phyloP scores from a whole-genome alignment of 352 stramenopile genomes.

The Pythium oligandrum region DNA sequence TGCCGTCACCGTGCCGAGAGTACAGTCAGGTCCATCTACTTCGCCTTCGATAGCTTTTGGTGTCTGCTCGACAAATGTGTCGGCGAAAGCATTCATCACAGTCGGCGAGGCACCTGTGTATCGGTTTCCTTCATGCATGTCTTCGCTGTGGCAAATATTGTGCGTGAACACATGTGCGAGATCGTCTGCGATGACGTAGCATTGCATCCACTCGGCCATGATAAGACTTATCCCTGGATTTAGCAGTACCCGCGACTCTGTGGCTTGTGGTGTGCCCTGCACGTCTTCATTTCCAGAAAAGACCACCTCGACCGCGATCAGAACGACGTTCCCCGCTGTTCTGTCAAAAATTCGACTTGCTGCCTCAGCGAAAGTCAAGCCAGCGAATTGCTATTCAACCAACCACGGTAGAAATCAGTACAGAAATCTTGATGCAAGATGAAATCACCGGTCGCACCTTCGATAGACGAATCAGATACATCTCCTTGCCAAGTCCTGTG shows the following conservation, averaged over 20 bases:
- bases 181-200: constrained; percentile 84
- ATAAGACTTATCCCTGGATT: constrained; percentile 72
- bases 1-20: constrained; percentile 42
- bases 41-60: background rate
- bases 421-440: background rate
- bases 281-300: constrained; percentile 37
- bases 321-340: constrained; percentile 58
- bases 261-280: constrained; percentile 12
- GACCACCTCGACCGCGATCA: constrained; percentile 77
- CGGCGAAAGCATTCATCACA: constrained; percentile 40
- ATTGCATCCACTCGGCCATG: constrained; percentile 75
- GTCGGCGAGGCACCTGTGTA: constrained; percentile 22
- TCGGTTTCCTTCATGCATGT: constrained; percentile 36
- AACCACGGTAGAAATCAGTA: background rate
- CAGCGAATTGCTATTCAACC: constrained; percentile 47
- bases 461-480: constrained; percentile 79
- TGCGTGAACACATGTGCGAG: constrained; percentile 50
- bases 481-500: constrained; percentile 72
- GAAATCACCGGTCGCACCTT: constrained; percentile 25
- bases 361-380: constrained; percentile 63
- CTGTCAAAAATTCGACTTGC: constrained; percentile 58
- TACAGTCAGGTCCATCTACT: constrained; percentile 23
- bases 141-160: constrained; percentile 45
- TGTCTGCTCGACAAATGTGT: constrained; percentile 46
- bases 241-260: constrained; percentile 64